Conservation (phyloP, 1,284 basidiomycete species). For the Paramarasmius palmivorus region DNA sequence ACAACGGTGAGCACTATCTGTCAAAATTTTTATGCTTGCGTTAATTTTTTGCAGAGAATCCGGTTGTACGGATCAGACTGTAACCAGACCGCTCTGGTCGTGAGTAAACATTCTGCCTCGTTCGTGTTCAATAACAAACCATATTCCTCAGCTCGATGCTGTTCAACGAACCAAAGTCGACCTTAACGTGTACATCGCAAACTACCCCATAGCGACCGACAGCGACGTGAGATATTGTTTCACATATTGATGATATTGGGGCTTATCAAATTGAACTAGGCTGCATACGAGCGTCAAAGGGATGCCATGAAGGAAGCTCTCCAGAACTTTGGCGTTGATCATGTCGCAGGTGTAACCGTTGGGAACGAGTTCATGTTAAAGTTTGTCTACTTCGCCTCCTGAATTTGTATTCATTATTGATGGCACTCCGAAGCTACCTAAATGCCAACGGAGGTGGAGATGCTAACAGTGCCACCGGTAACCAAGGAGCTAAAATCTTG, state of each 20-base stretch:
- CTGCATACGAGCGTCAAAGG: slow-evolving; percentile 21
- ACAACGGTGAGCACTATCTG: slow-evolving; percentile 36
- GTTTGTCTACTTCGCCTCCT: slow-evolving; percentile 29
- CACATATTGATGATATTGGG: too few relatives aligned
- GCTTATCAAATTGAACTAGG: too few relatives aligned
- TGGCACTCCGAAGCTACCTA: slow-evolving; percentile 38
- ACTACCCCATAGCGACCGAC: slow-evolving; percentile 58
- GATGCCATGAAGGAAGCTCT: slow-evolving; percentile 19
- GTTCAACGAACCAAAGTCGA: slow-evolving; percentile 71
- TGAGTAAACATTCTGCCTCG: slow-evolving; percentile 23
- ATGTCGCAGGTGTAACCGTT: slow-evolving; percentile 69
- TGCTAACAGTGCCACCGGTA: slow-evolving; percentile 46
- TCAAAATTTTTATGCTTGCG: background rate
- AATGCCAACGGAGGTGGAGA: slow-evolving; percentile 29
- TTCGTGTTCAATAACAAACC: background rate
- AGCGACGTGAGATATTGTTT: too few relatives aligned
- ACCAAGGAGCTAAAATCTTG: slow-evolving; percentile 20
- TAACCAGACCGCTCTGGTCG: slow-evolving; percentile 56
- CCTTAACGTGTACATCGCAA: slow-evolving; percentile 72
- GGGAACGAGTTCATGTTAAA: slow-evolving; percentile 70
- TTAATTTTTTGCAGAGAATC: slow-evolving; percentile 33
- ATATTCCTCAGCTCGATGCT: slow-evolving; percentile 34
- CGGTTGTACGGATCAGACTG: slow-evolving; percentile 63
- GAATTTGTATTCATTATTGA: background rate
- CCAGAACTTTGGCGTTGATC: slow-evolving; percentile 34